phyloP scores from a whole-genome alignment of 2,329 filamentous ascomycete species.

The Pyrenochaeta sp. region DNA sequence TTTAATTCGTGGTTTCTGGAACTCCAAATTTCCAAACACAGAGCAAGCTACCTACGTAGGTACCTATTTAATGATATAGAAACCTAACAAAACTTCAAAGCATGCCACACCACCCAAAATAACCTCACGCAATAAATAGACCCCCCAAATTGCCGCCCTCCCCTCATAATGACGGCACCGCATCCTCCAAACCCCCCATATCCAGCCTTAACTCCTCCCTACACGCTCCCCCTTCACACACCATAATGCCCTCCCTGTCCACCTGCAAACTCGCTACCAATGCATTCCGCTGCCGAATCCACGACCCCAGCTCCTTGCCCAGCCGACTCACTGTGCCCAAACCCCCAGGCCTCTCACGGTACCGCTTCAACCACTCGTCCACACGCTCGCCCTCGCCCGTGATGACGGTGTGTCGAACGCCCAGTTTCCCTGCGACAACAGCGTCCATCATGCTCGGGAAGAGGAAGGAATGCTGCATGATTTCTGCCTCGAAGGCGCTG shows the following conservation, averaged over 20 bases:
- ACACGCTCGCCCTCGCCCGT: conserved; percentile 56
- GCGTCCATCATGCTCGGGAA: conserved; percentile 81
- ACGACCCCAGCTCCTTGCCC: conserved; percentile 45
- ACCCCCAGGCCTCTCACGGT: conserved; percentile 49
- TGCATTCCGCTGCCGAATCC: conserved; percentile 60
- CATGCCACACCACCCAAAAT: too few relatives aligned
- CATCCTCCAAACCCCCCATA: conserved; percentile 38
- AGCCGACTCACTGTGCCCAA: conserved; percentile 47
- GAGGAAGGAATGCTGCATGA: conserved; percentile 90
- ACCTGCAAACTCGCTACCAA: conserved; percentile 54
- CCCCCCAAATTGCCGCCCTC: too few relatives aligned
- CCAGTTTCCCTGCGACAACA: conserved; percentile 77
- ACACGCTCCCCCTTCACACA: conserved; percentile 52
- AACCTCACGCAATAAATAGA: too few relatives aligned
- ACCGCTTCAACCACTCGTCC: conserved; percentile 50
- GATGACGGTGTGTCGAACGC: conserved; percentile 67
- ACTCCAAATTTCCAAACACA: too few relatives aligned
- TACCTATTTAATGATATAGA: too few relatives aligned
- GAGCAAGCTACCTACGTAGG: too few relatives aligned
- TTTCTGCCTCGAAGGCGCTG: conserved; percentile 87
- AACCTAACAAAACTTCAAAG: too few relatives aligned
- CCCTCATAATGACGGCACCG: conserved; percentile 12
- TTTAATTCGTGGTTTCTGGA: too few relatives aligned
- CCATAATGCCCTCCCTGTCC: conserved; percentile 44
- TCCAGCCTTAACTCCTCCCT: conserved; percentile 50